Percentiles rank a stretch among this genome's conserved stretches.
Evolutionary conservation across 306 rosid species (phyloP).

Genomic region (Coriaria nepalensis): DNA sequence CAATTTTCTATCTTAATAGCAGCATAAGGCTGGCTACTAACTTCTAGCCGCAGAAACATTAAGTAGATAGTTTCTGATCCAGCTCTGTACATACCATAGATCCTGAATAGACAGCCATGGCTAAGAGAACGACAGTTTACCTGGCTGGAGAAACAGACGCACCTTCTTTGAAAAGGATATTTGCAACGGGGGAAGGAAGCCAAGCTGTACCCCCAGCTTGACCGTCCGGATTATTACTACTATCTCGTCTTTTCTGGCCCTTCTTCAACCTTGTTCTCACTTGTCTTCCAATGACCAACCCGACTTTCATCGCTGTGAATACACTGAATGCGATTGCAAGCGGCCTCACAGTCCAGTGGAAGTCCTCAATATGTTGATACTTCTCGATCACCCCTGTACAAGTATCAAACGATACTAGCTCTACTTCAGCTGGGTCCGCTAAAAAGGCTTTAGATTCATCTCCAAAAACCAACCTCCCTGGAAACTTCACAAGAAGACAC

Average conservation of each 20-base stretch:
- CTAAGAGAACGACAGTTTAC: conserved; percentile 12
- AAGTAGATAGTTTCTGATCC: too few relatives aligned
- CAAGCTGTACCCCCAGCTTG: conserved; percentile 23
- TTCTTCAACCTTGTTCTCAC: conserved; percentile 18
- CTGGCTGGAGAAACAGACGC: conserved; percentile 17
- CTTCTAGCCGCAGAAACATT: too few relatives aligned
- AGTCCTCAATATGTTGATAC: conserved; percentile 68
- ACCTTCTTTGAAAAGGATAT: conserved; percentile 32
- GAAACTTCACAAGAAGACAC: conserved; percentile 57
- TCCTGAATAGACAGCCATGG: too few relatives aligned
- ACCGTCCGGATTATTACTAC: conserved; percentile 13
- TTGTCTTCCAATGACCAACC: conserved; percentile 28
- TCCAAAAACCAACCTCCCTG: conserved; percentile 44
- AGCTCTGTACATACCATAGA: too few relatives aligned
- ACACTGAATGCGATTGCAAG: conserved; percentile 46
- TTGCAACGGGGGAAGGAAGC: conserved; percentile 31
- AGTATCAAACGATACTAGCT: conserved; percentile 44
- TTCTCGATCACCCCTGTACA: conserved; percentile 52
- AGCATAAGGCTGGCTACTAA: too few relatives aligned
- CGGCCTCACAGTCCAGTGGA: conserved; percentile 84
- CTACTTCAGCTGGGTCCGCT: conserved; percentile 77
- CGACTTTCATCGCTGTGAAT: conserved; percentile 45
- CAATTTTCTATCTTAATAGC: too few relatives aligned
- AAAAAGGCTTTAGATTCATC: conserved; percentile 34
- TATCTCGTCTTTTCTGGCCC: conserved; percentile 10